These are phyloP conservation scores for Leptographium wingfieldii DNA, from an alignment of 2,329 filamentous ascomycete genomes.

Conservation along the genomic window DNA sequence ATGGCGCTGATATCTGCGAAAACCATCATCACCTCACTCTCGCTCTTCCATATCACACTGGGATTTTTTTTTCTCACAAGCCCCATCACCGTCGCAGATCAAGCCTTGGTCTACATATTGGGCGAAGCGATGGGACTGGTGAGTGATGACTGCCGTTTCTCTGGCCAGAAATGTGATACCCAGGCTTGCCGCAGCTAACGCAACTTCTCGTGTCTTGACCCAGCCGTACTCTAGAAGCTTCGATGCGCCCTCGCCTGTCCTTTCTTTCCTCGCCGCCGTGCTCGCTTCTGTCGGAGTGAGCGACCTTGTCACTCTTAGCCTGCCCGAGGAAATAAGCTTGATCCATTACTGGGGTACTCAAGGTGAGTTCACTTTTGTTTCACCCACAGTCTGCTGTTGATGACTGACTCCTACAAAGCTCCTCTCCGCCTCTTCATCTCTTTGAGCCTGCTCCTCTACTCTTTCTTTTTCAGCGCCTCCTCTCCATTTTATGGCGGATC, in stretches of 20 bases:
- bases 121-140: conserved; percentile 78
- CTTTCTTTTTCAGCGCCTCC: conserved; percentile 44
- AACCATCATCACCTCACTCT: conserved; percentile 69
- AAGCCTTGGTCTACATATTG: conserved; percentile 67
- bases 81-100: conserved; percentile 61
- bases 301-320: conserved; percentile 53
- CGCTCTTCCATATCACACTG: conserved; percentile 72
- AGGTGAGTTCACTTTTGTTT: conserved; percentile 37
- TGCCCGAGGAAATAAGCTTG: conserved; percentile 53
- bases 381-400: background rate
- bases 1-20: conserved; percentile 77
- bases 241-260: conserved; percentile 53
- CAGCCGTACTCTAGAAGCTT: conserved; percentile 57
- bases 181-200: background rate
- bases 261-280: conserved; percentile 60
- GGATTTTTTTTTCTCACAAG: conserved; percentile 73
- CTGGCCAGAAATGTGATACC: background rate
- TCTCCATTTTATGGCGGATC: conserved; percentile 34
- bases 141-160: conserved; percentile 16
- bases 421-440: conserved; percentile 55
- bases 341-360: conserved; percentile 55
- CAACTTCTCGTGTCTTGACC: background rate
- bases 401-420: conserved; percentile 25
- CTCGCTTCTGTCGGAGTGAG: conserved; percentile 47
- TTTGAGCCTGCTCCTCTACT: conserved; percentile 49